Base-by-base conservation (phyloP, 371 early-diverging fungal species). In the Zopfochytrium polystomum region DNA sequence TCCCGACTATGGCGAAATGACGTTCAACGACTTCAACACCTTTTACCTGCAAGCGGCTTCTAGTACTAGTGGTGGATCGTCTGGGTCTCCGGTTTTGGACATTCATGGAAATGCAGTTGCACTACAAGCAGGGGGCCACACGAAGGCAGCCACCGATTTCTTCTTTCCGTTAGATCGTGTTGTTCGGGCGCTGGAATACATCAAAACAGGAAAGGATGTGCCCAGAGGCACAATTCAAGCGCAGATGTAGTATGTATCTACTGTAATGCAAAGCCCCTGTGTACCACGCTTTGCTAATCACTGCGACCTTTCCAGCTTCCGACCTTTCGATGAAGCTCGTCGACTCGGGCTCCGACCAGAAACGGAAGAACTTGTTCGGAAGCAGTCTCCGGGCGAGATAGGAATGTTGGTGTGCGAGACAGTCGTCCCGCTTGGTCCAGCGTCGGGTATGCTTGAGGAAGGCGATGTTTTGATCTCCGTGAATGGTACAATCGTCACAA, bases 71-170 rank as follows among this genome's bases (percentile, higher is more conserved):
- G 78, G 80, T n/a, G 79, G 80, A 6, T 77, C 77, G 1, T 88
- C 88, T 13, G 96, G 96, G 11, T 90, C 90, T 0, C 95, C 96
- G 2, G 95, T 96, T 0, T 81, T 96, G 51, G 90, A 93, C 66
- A 88, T 95, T 57, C 79, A 92, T 38, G 96, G 96, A 55, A 85
- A 91, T 53, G 96, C 96, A 0, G 95, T 95, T 13, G 95, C 87
- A 7, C 73, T 94, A 46, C 91, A 95, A 59, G 92, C 92, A 6
- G 93, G 92, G 54, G 76, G 74, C 1, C 54, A 55, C 20, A 55
- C 34, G 13, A 48, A 54, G 49, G 93, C 92, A 9, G 91, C 91
- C 2, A 90, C 96, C 1, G 90, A 90, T 65, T 96, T 92, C 81
- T 96, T 91, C 70, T 85, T 96, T 55, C 96, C 96, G 13, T 55